phyloP scores from a whole-genome alignment of 179 eudicot genomes.

The Drosera spatulata region DNA sequence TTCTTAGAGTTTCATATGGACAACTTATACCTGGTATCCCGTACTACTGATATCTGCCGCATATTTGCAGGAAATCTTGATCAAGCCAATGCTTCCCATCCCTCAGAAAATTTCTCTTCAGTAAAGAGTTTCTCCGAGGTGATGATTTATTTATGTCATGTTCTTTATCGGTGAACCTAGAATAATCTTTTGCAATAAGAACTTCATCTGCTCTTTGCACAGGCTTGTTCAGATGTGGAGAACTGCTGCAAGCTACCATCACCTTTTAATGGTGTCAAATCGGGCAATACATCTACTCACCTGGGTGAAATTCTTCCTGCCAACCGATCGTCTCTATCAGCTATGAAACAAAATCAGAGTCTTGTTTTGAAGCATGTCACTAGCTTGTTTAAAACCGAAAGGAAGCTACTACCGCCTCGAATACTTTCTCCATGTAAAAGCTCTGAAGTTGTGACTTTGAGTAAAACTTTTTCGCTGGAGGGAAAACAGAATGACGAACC shows the following conservation, averaged over 20 bases:
- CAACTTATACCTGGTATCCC: too few relatives aligned
- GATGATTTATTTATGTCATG: constrained; percentile 24
- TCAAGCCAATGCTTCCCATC: constrained; percentile 14
- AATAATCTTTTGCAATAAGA: constrained; percentile 1
- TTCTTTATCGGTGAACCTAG: background rate
- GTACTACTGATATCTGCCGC: background rate
- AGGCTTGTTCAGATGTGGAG: constrained; percentile 28
- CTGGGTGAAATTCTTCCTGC: constrained; percentile 62
- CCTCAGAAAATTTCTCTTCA: constrained; percentile 21
- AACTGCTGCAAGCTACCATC: constrained; percentile 22
- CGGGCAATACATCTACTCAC: constrained; percentile 15
- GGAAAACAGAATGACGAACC: constrained; percentile 17
- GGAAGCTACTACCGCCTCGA: constrained; percentile 18
- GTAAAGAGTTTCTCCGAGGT: constrained; percentile 24
- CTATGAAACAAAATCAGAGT: constrained; percentile 20
- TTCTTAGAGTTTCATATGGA: too few relatives aligned
- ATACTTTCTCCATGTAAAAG: constrained; percentile 8
- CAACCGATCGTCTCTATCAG: constrained; percentile 48
- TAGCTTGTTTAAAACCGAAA: constrained; percentile 15
- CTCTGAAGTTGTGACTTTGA: constrained; percentile 24
- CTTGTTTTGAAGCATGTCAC: constrained; percentile 22
- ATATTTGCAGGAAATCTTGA: constrained; percentile 31
- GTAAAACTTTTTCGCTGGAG: constrained; percentile 16
- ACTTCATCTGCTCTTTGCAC: constrained; percentile 14
- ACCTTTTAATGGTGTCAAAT: constrained; percentile 20